Evolutionary conservation across 2,329 filamentous ascomycete species (phyloP), one percentile per base, ranked within the genome.

Genomic region (Laburnicola sp.): DNA sequence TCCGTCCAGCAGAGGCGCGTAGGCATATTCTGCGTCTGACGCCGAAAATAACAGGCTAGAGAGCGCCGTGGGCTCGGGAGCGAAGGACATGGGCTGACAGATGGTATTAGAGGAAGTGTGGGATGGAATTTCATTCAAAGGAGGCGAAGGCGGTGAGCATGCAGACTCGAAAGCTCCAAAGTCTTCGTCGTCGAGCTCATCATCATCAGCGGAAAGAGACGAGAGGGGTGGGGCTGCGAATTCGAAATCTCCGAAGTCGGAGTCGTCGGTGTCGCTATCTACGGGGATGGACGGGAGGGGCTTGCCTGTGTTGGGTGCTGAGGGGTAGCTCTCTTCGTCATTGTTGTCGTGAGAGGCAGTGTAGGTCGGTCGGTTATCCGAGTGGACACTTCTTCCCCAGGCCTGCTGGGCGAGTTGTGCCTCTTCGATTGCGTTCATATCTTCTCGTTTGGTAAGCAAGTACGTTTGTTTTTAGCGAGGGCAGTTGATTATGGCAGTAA

Each of bases 141-240:
- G 5, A 40, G 35, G 5, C 31, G 16, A 25, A 28, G 22, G 5
- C 31, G 16, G n/a, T 38, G 34, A 10, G 9, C 5, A 3, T 36
- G 41, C 41, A 6, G 28, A 32, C 28, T 51, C 43, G 34, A 55
- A 52, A 21, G 53, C 48, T n/a, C 50, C 50, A 28, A 55, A 53
- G 2, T 53, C 51, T 25, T 55, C 53, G 6, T 57, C 46, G 8
- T 41, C 37, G 7, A 49, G 22, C 11, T 44, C 42, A n/a, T 5
- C 10, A 10, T 10, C 4, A n/a, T 6, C 32, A 16, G 16, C 16
- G 16, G 16, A 16, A 16, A 16, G 16, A 16, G 16, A 16, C 16
- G 16, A 16, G 16, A 16, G 16, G 16, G 16, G 16, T 16, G 16
- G 32, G 30, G 30, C 30, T 32, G 30, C 30, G 30, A 11, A 7